These are phyloP conservation scores for Colletotrichum cereale DNA, from an alignment of 2,329 filamentous ascomycete species.

Conservation along the genomic window DNA sequence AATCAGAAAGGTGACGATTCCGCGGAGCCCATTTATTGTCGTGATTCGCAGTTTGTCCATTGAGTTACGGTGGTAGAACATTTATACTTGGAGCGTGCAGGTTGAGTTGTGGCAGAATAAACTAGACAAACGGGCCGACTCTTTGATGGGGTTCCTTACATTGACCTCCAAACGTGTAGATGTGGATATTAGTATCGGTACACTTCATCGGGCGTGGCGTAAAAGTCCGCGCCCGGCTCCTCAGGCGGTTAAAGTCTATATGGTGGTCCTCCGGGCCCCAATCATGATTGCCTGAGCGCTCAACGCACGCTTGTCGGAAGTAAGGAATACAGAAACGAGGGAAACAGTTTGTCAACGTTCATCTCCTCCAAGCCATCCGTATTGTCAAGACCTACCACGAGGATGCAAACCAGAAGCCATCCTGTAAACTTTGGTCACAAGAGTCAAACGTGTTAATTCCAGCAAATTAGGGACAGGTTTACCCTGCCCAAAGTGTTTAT, in stretches of 20 bases:
- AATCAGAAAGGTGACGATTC: background rate
- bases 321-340: background rate
- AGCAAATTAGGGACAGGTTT: background rate
- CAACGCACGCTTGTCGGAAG: background rate
- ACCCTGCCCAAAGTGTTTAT: rapidly evolving
- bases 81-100: background rate
- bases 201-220: background rate
- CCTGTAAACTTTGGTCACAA: background rate
- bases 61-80: background rate
- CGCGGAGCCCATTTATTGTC: background rate
- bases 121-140: too few species aligned
- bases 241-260: background rate
- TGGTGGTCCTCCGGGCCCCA: background rate
- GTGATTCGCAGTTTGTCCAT: background rate
- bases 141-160: background rate
- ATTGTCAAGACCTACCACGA: background rate
- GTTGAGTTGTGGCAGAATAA: background rate
- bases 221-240: background rate
- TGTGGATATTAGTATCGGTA: background rate
- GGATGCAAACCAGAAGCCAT: background rate
- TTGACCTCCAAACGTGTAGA: background rate
- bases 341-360: background rate
- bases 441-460: background rate
- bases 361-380: background rate
- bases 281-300: background rate